Evolutionary conservation across 2,329 filamentous ascomycete genomes (phyloP).

Genomic region (Thielaviopsis ethacetica): DNA sequence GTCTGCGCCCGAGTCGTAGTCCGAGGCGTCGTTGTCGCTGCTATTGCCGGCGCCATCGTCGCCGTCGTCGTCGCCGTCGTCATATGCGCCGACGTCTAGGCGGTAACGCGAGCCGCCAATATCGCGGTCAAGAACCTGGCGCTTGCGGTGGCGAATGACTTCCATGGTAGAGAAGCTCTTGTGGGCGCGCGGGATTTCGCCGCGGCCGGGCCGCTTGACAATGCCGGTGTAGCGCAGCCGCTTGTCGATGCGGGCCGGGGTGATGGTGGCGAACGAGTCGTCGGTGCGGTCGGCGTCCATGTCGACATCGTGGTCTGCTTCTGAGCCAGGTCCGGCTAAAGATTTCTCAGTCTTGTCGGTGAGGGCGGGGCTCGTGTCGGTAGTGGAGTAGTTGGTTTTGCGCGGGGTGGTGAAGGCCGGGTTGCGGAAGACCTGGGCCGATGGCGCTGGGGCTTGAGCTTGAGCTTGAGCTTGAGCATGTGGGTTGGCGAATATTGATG

Average conservation of each 20-base stretch:
- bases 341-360: conserved; percentile 35
- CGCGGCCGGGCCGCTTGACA: conserved; percentile 36
- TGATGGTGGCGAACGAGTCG: conserved; percentile 21
- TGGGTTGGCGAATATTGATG: conserved; percentile 16
- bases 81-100: conserved; percentile 12
- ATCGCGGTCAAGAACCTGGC: conserved; percentile 33
- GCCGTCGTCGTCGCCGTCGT: conserved; percentile 18
- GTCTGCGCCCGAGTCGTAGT: conserved; percentile 34
- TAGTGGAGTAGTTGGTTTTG: conserved; percentile 37
- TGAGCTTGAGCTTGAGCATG: neutral
- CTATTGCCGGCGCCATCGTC: no score
- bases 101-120: conserved; percentile 32
- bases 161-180: conserved; percentile 23
- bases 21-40: no score
- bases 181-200: conserved; percentile 41
- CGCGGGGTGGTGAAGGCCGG: conserved; percentile 49
- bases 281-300: conserved; percentile 18
- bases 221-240: conserved; percentile 28
- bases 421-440: conserved; percentile 41
- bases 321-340: neutral
- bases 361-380: conserved; percentile 43
- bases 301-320: conserved; percentile 20
- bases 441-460: conserved; percentile 8
- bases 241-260: conserved; percentile 30
- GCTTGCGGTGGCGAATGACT: conserved; percentile 37